These are phyloP conservation scores for Rhazya stricta DNA, from an alignment of 257 asterid species.

Conservation along the genomic window DNA sequence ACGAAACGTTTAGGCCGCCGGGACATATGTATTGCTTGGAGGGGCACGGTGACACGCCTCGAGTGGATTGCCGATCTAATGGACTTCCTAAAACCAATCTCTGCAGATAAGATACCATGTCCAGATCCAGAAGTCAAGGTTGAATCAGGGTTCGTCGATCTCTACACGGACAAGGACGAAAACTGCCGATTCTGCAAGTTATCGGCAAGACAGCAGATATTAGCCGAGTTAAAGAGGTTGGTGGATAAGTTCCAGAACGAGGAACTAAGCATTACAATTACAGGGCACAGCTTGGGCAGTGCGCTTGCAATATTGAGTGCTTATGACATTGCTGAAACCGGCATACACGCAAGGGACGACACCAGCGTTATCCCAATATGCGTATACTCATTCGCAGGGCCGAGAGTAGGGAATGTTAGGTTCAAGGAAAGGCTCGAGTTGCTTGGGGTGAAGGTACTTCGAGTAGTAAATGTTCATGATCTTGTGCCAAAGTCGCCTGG, in stretches of 20 bases:
- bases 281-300: conserved; percentile 44
- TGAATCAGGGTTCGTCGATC: conserved; percentile 43
- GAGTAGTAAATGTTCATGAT: conserved; percentile 24
- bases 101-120: conserved; percentile 18
- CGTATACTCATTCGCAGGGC: conserved; percentile 24
- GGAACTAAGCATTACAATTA: conserved; percentile 37
- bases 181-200: conserved; percentile 26
- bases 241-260: conserved; percentile 31
- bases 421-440: conserved; percentile 17
- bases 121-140: conserved; percentile 11
- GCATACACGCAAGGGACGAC: conserved; percentile 10
- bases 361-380: background rate
- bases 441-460: conserved; percentile 19
- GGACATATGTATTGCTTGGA: conserved; percentile 25
- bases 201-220: conserved; percentile 35
- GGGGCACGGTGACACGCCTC: conserved; percentile 26
- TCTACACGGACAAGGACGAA: conserved; percentile 38
- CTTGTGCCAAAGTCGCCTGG: conserved; percentile 22
- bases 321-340: conserved; percentile 40
- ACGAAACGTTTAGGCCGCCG: conserved; percentile 15
- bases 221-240: conserved; percentile 30
- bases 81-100: conserved; percentile 17
- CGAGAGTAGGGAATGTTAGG: conserved; percentile 29
- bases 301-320: conserved; percentile 39
- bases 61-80: conserved; percentile 27